Percentiles rank a stretch among this genome's conserved stretches.
Conservation (phyloP, 306 rosid species). For the Arachis stenosperma region DNA sequence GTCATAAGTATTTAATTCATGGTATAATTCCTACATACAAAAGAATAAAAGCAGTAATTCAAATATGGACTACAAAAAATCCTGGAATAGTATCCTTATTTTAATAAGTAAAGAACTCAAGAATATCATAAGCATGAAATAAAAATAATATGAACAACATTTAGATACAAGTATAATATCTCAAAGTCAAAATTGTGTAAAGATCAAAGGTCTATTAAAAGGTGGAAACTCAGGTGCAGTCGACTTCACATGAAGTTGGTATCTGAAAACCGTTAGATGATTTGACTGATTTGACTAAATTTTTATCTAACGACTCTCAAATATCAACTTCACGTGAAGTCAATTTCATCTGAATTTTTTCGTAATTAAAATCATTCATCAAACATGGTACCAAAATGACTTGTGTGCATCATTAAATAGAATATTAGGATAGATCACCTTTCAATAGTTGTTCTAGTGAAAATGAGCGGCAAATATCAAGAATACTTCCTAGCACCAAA, state of each 20-base stretch:
- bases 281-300: no score
- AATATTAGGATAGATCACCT: conserved; percentile 56
- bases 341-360: no score
- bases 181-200: neutral
- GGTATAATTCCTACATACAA: conserved; percentile 77
- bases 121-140: conserved; percentile 15
- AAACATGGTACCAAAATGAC: conserved; percentile 2
- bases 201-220: conserved; percentile 17
- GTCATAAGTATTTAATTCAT: conserved; percentile 67
- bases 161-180: neutral
- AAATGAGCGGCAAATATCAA: conserved; percentile 78
- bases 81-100: conserved; percentile 9
- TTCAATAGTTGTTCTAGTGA: conserved; percentile 82
- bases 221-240: no score
- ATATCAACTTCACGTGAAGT: no score
- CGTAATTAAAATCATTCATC: no score
- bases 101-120: conserved; percentile 17
- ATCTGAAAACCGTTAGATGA: no score
- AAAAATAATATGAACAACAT: conserved; percentile 10
- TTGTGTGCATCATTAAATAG: conserved; percentile 21
- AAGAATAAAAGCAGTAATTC: conserved; percentile 33
- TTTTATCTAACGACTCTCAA: no score
- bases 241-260: no score
- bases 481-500: conserved; percentile 76
- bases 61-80: neutral